These are phyloP conservation scores for Cicer arietinum DNA, from an alignment of 306 rosid species.

Conservation along the genomic window DNA sequence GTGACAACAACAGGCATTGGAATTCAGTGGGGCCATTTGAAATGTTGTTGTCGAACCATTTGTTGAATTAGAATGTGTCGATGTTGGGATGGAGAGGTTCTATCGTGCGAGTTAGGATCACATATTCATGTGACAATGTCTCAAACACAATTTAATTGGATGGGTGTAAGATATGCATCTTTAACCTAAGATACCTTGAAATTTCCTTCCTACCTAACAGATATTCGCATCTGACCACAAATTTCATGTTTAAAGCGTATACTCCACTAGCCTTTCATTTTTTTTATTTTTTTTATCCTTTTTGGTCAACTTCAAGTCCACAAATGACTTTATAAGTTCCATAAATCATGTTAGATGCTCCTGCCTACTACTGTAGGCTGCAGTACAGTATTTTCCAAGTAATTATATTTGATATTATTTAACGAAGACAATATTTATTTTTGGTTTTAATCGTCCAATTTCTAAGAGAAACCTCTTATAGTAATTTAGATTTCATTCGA, in stretches of 20 bases:
- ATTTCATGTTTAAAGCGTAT: constrained; percentile 18
- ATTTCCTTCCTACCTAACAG: constrained; percentile 47
- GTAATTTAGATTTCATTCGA: too few relatives aligned
- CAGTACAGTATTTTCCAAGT: not conserved
- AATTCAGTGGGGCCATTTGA: constrained; percentile 38
- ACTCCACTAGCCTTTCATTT: not conserved
- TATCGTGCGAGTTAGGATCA: constrained; percentile 43
- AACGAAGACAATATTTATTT: not conserved
- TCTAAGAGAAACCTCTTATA: too few relatives aligned
- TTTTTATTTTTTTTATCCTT: too few relatives aligned
- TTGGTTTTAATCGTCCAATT: too few relatives aligned
- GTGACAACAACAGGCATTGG: constrained; percentile 39
- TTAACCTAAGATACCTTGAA: constrained; percentile 36
- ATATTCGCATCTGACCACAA: constrained; percentile 30
- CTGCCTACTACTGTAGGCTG: not conserved
- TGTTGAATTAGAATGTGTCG: constrained; percentile 36
- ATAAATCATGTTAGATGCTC: not conserved
- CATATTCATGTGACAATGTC: constrained; percentile 44
- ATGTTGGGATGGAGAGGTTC: constrained; percentile 41
- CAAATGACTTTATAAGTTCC: not conserved
- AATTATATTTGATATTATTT: not conserved
- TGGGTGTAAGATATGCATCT: constrained; percentile 24
- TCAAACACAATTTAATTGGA: constrained; percentile 15
- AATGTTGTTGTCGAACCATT: constrained; percentile 29
- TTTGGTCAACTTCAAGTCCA: constrained; percentile 9